Evolutionary conservation across 768 basidiomycete genomes (phyloP), one percentile per base, ranked within the genome.

Genomic region (Macrolepiota fuliginosa): DNA sequence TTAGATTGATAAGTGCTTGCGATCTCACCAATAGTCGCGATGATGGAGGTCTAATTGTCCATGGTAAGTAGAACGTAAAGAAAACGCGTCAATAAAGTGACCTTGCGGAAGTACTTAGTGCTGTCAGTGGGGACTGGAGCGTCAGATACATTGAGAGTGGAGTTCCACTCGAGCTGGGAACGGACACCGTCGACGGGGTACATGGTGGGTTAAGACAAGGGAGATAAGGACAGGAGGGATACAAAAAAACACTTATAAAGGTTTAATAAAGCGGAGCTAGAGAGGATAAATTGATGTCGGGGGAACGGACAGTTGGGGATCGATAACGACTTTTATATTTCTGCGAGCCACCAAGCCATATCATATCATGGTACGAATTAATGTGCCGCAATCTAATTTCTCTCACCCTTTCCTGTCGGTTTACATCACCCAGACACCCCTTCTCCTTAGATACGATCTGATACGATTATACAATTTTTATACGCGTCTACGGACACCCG

Each of bases 151-250:
- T 81, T 88, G 71, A 98, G 82, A 64, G 83, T 84, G 52, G 95
- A 88, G 70, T 89, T 88, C 96, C 96, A 98, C 76, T 94, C 90
- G 74, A 98, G 87, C 74, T 95, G 94, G 66, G 90, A 91, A 65
- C 85, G 83, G 70, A 87, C 83, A 50, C 82, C 82, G 66, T 85
- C 83, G 65, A 77, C 73, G 61, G 80, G 79, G 70, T 79, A 85
- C 86, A 88, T 86, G 69, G 63, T 75, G 66, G 65, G 40, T 61
- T 64, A 65, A 63, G 54, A 64, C 68, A 65, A 67, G 68, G 65
- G 56, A 63, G 62, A 63, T 63, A 65, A 45, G 40, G 56, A 56
- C 7, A 49, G 9, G 66, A 56, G 55, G 58, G 63, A 58, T 52
- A 35, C 36, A 50, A 39, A 22, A 46, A 42, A 56, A 49, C 49